These are phyloP conservation scores for Mesembryanthemum crystallinum DNA, from an alignment of 148 eudicot species.

Conservation along the genomic window DNA sequence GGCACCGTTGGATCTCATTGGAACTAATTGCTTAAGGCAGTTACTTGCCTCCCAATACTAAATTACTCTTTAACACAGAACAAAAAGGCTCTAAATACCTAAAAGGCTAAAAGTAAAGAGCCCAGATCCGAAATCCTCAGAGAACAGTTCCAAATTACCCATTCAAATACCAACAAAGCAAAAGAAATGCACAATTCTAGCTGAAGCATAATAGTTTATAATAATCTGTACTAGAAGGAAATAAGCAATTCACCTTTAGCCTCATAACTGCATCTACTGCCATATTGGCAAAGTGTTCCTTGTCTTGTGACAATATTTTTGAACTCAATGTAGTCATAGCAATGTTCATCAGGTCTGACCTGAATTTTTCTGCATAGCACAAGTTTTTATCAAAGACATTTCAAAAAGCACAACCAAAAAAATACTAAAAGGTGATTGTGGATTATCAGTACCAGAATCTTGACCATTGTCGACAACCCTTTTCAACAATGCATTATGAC, in stretches of 20 bases:
- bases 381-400: constrained; percentile 11
- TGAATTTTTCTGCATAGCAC: constrained; percentile 75
- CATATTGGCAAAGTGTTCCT: constrained; percentile 86
- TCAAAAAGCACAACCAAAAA: constrained; percentile 3
- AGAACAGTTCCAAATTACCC: neutral
- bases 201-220: constrained; percentile 8
- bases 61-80: neutral
- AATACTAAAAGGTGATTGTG: neutral
- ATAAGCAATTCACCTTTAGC: constrained; percentile 51
- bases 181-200: neutral
- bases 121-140: neutral
- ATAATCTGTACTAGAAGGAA: neutral
- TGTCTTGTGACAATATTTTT: constrained; percentile 92
- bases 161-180: constrained; percentile 3
- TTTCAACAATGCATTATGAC: constrained; percentile 65
- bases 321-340: constrained; percentile 99
- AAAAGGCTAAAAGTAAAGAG: neutral
- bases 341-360: constrained; percentile 87
- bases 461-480: constrained; percentile 82
- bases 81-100: neutral
- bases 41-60: neutral
- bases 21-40: neutral
- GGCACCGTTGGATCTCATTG: neutral
- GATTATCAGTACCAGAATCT: constrained; percentile 59
- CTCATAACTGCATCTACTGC: constrained; percentile 99